Base-by-base conservation (phyloP, 352 stramenopile species). In the Phytophthora chlamydospora region DNA sequence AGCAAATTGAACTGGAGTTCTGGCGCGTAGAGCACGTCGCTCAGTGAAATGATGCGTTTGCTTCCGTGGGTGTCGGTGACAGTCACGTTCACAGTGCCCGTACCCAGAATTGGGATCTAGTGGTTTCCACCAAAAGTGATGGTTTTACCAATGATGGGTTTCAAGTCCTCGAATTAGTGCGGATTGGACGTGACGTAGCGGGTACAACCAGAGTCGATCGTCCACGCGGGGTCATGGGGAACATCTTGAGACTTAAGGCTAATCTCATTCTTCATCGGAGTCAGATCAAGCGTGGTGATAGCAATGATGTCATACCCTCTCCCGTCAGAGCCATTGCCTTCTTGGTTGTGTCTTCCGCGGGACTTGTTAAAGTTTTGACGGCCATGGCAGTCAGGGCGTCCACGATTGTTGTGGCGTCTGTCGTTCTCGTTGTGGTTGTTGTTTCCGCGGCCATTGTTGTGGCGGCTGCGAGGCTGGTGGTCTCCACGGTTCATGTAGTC, bases 111-210 rank as follows among this genome's bases (percentile, higher is more conserved):
- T 2, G 41, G 41, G 29, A 62, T 68, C 13, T 62, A 24, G 40
- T 58, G 31, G 8, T 62, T 68, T 47, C 51, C 59, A 21, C 36
- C 58, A 24, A 62, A 49, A 14, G 58, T 67, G 29, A 67, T 62
- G n/a, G 47, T 0, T 6, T 59, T 62, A 12, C 58, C 41, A 1
- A n/a, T 21, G 5, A 14, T 49, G 9, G 48, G 24, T 0, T 38
- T 48, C 1, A 67, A 36, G 1, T 31, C 42, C 40, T 19, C 27
- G 17, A 67, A 67, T 49, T 40, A 61, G 11, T 50, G 14, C 7
- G 51, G 29, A 31, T 13, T 44, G 1, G 16, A 29, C 7, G 51
- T 50, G 6, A 62, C 46, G 14, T 62, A 41, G 6, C 58, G 58
- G 31, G 48, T 67, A 29, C 58, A 67, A 8, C 27, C 58, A 36